Base-by-base conservation (phyloP, 2,329 filamentous ascomycete species). In the Talaromyces sp. region DNA sequence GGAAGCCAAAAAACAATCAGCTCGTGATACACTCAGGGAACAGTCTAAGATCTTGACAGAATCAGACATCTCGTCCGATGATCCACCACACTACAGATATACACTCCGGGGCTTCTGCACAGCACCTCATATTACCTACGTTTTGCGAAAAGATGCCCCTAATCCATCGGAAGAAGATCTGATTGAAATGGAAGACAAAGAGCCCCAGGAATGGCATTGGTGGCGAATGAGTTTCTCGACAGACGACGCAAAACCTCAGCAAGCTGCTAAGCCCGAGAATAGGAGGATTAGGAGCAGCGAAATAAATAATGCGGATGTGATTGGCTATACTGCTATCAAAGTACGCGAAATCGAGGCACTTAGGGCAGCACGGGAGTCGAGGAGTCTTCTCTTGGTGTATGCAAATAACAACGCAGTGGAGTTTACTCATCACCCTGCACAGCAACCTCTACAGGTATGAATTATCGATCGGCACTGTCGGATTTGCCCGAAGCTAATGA, bases 61-160 rank as follows among this genome's bases (percentile, higher is more conserved):
- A 17, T 75, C 79, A 7, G 74, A 81, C 7, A 72, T 80, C 33
- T 74, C 80, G 41, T 73, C 73, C 15, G 72, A 77, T 13, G 72
- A 79, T 41, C 71, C 77, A 45, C 79, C 80, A 47, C 71, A 79
- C 58, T 73, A 81, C 69, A 82, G 80, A 59, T 88, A 88, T 70
- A 82, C 81, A 1, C 79, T 89, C 25, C 82, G 83, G 52, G 86
- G 86, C 33, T 83, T 88, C 5, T 84, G 84, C 43, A 88, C 86
- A 3, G 80, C 83, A 58, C 80, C 84, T 1, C 82, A 85, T 69
- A 80, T 87, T 31, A 85, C 83, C 39, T 89, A 88, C 69, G 73
- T 89, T 17, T 78, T 86, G 19, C 79, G 80, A 31, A 78, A 77
- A 6, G 64, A 68, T 1, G 66, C 72, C 68, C 68, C 68, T 52